Conservation (phyloP, 2,329 filamentous ascomycete species). For the Fusarium albosuccineum region DNA sequence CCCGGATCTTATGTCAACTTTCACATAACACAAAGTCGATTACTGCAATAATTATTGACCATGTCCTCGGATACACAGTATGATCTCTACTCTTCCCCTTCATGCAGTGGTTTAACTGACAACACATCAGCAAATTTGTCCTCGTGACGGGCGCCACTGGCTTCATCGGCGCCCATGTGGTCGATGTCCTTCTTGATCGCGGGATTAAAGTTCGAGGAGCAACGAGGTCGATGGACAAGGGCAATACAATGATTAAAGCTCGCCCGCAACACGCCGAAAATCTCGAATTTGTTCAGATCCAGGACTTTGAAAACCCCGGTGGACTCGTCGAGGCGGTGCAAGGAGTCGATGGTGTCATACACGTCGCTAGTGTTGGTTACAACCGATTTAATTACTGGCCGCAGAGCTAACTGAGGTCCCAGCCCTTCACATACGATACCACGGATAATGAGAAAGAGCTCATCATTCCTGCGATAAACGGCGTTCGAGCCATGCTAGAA, state of each 20-base stretch:
- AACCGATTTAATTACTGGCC: fast-evolving
- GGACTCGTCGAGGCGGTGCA: conserved; percentile 55
- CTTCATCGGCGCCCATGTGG: conserved; percentile 53
- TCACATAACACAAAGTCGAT: background rate
- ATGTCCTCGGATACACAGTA: background rate
- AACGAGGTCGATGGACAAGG: conserved; percentile 48
- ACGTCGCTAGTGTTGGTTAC: conserved; percentile 57
- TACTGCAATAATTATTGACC: background rate
- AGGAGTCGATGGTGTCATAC: conserved; percentile 58
- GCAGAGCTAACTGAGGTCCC: background rate
- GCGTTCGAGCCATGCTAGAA: conserved; percentile 57
- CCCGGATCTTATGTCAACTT: background rate
- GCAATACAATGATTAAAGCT: conserved; percentile 52
- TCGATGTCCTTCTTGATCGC: conserved; percentile 48
- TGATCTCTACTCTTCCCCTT: background rate
- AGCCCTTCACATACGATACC: conserved; percentile 60
- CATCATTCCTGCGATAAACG: conserved; percentile 60
- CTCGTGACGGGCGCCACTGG: conserved; percentile 45
- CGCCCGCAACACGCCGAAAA: conserved; percentile 51
- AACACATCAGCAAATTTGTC: conserved; percentile 18
- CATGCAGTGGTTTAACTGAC: background rate
- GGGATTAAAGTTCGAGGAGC: conserved; percentile 51
- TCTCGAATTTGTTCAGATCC: conserved; percentile 58
- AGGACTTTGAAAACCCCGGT: conserved; percentile 56
- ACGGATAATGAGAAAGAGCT: conserved; percentile 60